Base-by-base conservation (phyloP, 805 yeast genomes). In the Wickerhamomyces rabaulensis region DNA sequence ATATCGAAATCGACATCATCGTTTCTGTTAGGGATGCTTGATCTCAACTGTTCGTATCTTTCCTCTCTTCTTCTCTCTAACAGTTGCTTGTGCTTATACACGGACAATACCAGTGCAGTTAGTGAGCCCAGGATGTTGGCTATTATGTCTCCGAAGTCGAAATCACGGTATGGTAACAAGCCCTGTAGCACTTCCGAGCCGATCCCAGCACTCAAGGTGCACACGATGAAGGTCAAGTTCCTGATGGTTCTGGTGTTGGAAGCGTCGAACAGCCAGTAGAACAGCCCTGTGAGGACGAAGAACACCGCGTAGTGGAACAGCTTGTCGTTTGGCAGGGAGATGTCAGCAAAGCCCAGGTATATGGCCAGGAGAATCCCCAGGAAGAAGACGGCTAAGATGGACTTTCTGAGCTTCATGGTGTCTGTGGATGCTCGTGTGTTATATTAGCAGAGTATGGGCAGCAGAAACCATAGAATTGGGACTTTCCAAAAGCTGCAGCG, bases 161-260 rank as follows among this genome's bases (percentile, higher is more conserved):
- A 80, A 0, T 63, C 62, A 44, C 87, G 55, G 3, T 50, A 55
- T 0, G 79, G 74, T 35, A 76, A 65, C 3, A 75, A 35, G 16
- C 70, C 69, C 52, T 80, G 87, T 1, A 71, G 45, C 41, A 73
- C 63, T 54, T 80, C 87, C 62, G 80, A 80, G 2, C 67, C 65
- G 3, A 79, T 57, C 13, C 76, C 65, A 0, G 73, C 82, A 3
- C 66, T 67, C 2, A 73, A n/a, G 0, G 79, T 67, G 55, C 84
- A 79, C 4, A 69, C 52, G 0, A 66, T 15, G 9, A 75, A 49
- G 0, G 79, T 69, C 33, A 75, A 25, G 22, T 57, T 64, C 15
- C 67, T 52, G 9, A 67, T 47, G 1, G 57, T 53, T 40, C 66
- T 60, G 8, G 67, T 57, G 27, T 61, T 61, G 13, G 68, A 62